These are phyloP conservation scores for Fusarium nygamai DNA, from an alignment of 2,329 filamentous ascomycete genomes.

Conservation along the genomic window DNA sequence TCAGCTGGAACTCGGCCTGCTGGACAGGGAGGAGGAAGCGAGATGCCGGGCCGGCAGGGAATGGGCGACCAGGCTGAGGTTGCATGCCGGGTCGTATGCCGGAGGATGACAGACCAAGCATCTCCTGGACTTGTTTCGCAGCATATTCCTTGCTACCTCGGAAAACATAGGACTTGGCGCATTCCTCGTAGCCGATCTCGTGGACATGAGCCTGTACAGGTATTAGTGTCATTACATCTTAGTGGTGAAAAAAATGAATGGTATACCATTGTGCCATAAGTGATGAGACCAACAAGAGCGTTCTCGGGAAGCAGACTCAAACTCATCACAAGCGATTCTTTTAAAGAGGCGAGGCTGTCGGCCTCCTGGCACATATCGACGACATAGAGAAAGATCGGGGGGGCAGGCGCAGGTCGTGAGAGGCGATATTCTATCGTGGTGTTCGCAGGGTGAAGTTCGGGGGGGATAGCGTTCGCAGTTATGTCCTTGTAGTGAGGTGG, in stretches of 20 bases:
- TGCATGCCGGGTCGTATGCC: slow-evolving; percentile 79
- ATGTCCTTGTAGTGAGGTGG: slow-evolving; percentile 92
- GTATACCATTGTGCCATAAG: slow-evolving; percentile 89
- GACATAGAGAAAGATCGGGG: slow-evolving; percentile 87
- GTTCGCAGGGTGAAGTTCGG: slow-evolving; percentile 82
- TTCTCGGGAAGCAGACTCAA: slow-evolving; percentile 83
- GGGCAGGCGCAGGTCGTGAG: slow-evolving; percentile 82
- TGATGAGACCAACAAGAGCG: slow-evolving; percentile 83
- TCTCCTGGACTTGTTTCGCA: slow-evolving; percentile 99
- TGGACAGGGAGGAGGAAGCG: slow-evolving; percentile 94
- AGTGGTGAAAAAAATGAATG: not conserved
- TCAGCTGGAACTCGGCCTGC: slow-evolving; percentile 96
- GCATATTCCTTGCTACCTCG: slow-evolving; percentile 96
- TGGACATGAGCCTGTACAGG: slow-evolving; percentile 83
- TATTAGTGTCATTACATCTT: slow-evolving; percentile 31
- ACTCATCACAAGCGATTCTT: slow-evolving; percentile 88
- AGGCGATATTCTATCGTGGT: slow-evolving; percentile 92
- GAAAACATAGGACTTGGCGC: slow-evolving; percentile 98
- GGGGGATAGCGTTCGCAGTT: slow-evolving; percentile 81
- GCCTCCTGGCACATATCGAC: slow-evolving; percentile 91
- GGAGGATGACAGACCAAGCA: slow-evolving; percentile 85
- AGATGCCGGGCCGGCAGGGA: slow-evolving; percentile 82
- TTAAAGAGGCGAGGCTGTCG: slow-evolving; percentile 82
- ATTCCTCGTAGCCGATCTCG: slow-evolving; percentile 97
- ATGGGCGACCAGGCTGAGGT: slow-evolving; percentile 77